Percentiles rank a stretch among this genome's conserved stretches.
These are phyloP conservation scores for Millerago galiae DNA, from an alignment of 805 yeast species.

Conservation along the genomic window DNA sequence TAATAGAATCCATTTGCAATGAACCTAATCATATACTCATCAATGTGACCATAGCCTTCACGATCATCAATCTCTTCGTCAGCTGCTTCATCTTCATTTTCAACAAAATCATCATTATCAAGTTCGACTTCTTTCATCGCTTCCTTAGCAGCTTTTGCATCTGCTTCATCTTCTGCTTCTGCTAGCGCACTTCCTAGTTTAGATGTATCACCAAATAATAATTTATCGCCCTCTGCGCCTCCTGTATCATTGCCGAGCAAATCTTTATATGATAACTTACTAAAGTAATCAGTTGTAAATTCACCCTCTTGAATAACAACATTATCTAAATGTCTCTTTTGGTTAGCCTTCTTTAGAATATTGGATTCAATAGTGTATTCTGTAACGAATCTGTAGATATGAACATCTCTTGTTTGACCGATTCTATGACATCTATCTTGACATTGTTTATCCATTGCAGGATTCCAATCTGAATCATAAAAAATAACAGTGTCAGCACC, in stretches of 20 bases:
- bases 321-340: slow-evolving; percentile 87
- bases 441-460: slow-evolving; percentile 99
- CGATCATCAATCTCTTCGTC: slow-evolving; percentile 44
- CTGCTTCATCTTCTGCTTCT: slow-evolving; percentile 93
- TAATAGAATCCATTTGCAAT: slow-evolving; percentile 77
- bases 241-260: slow-evolving; percentile 48
- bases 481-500: slow-evolving; percentile 99
- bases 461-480: slow-evolving; percentile 99
- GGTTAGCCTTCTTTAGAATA: slow-evolving; percentile 89
- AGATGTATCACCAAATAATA: slow-evolving; percentile 28
- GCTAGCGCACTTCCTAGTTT: slow-evolving; percentile 61
- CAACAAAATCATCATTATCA: slow-evolving; percentile 82
- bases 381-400: slow-evolving; percentile 91
- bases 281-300: slow-evolving; percentile 93
- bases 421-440: slow-evolving; percentile 99
- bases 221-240: slow-evolving; percentile 26
- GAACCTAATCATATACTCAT: slow-evolving; percentile 91
- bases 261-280: slow-evolving; percentile 80
- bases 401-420: slow-evolving; percentile 97
- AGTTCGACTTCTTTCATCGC: slow-evolving; percentile 83
- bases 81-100: slow-evolving; percentile 25
- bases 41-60: slow-evolving; percentile 70
- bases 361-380: slow-evolving; percentile 96
- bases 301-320: slow-evolving; percentile 97
- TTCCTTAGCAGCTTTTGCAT: slow-evolving; percentile 71